phyloP scores from a whole-genome alignment of 768 basidiomycete genomes.

The Gymnopilus junonius region DNA sequence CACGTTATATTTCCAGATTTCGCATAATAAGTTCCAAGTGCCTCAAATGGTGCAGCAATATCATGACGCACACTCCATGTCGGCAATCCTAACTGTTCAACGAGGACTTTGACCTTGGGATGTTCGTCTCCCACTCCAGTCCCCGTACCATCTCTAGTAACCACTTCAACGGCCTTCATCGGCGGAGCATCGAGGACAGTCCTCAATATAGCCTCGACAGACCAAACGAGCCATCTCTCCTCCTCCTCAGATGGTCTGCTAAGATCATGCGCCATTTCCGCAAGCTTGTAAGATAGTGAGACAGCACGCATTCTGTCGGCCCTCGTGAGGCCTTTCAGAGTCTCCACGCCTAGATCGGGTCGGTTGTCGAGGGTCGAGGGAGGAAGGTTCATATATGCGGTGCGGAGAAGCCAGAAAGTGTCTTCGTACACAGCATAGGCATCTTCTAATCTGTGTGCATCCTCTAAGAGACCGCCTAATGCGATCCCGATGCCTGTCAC shows the following conservation, averaged over 20 bases:
- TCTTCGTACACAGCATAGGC: slow-evolving; percentile 46
- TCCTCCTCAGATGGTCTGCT: slow-evolving; percentile 39
- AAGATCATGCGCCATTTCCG: slow-evolving; percentile 42
- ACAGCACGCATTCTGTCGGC: slow-evolving; percentile 40
- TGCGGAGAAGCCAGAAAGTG: slow-evolving; percentile 36
- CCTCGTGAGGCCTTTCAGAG: slow-evolving; percentile 14
- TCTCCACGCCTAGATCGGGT: slow-evolving; percentile 17
- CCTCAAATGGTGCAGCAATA: slow-evolving; percentile 70
- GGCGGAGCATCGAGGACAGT: slow-evolving; percentile 32
- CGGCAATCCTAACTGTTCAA: slow-evolving; percentile 61
- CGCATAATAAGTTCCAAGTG: slow-evolving; percentile 66
- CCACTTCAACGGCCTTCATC: slow-evolving; percentile 7
- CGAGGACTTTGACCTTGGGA: slow-evolving; percentile 33
- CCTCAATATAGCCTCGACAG: slow-evolving; percentile 48
- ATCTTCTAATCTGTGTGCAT: slow-evolving; percentile 34
- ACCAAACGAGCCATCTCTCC: slow-evolving; percentile 46
- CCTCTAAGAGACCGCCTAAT: slow-evolving; percentile 61
- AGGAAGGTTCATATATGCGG: slow-evolving; percentile 22
- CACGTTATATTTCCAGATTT: slow-evolving; percentile 60
- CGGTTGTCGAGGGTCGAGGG: slow-evolving; percentile 15
- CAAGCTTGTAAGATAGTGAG: slow-evolving; percentile 47
- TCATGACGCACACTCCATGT: slow-evolving; percentile 63
- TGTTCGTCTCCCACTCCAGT: slow-evolving; percentile 5
- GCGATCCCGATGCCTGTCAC: slow-evolving; percentile 67
- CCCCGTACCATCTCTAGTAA: not conserved